Conservation (phyloP, 768 basidiomycete species). For the Lentinula guzmanii region DNA sequence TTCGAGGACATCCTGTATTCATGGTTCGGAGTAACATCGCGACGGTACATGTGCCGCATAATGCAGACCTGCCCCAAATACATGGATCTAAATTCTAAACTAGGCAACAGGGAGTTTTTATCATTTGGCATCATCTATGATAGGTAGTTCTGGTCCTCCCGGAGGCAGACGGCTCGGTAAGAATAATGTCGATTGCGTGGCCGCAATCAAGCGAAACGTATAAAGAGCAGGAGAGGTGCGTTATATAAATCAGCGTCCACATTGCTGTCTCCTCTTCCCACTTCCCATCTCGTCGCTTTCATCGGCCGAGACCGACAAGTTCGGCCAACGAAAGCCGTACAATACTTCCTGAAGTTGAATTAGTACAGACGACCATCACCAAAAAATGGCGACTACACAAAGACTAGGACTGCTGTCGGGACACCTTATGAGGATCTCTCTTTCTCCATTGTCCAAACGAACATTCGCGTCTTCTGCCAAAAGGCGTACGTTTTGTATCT, state of each 20-base stretch:
- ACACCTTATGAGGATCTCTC: background rate
- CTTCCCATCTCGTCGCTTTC: too few species aligned
- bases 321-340: too few species aligned
- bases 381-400: background rate
- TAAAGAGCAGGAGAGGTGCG: background rate
- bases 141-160: background rate
- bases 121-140: background rate
- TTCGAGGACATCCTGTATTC: background rate
- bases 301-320: background rate
- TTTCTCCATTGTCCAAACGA: background rate
- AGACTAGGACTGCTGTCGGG: conserved; percentile 2
- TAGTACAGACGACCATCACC: background rate
- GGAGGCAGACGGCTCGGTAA: background rate
- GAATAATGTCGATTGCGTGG: background rate
- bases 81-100: background rate
- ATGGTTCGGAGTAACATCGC: background rate
- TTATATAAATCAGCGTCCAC: too few species aligned
- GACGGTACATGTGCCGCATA: background rate
- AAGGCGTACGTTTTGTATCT: background rate
- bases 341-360: too few species aligned
- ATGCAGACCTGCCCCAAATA: background rate
- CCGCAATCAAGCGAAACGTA: background rate
- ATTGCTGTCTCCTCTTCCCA: too few species aligned
- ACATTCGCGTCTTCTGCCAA: background rate
- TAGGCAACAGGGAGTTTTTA: background rate